Base-by-base conservation (phyloP, 2,329 filamentous ascomycete genomes). In the Fusarium zealandicum region DNA sequence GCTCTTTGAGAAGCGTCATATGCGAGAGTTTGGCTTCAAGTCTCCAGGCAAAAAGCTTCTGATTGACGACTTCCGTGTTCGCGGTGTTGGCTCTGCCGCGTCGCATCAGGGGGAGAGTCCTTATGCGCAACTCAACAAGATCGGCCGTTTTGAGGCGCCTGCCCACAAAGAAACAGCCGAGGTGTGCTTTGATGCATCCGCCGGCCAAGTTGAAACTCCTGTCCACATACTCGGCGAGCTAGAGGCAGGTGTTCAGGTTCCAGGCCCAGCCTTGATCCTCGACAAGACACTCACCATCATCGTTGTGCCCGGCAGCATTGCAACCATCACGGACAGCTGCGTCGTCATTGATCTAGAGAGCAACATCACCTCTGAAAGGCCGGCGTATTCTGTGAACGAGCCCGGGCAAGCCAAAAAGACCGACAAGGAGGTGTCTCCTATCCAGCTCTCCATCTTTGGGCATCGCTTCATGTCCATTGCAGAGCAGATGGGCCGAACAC, bases 391-490 rank as follows among this genome's bases (percentile, higher is more conserved):
- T 25, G 22, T 25, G 8, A 8, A 25, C 22, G 22, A 25, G 22
- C 44, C 36, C 5, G 36, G 32, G 6, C 39, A 51, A 9, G 22
- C 47, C 6, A 18, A 32, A 2, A 35, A 41, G 12, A 32, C 64
- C n/a, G 52, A 57, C 6, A 25, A 8, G 42, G 51, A 59, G 41
- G 82, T 89, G 3, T 86, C 90, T 65, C 89, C 88, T 9, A 89
- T 93, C 62, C 82, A 90, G 71, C 79, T 93, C 1, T 89, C 84
- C 61, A 88, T 93, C 53, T 93, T 93, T 65, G 88, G 86, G 0
- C 89, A 93, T 70, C 81, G 90, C 3, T 93, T 93, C 74, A 93
- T 93, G 90, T 86, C 87, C 3, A 90, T 93, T 57, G 90, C 90
- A 0, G 90, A 93, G 71, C 90, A 93, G 67, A 93, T 93, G 89